Evolutionary conservation across 768 basidiomycete genomes (phyloP).

Genomic region (Trametes cubensis): DNA sequence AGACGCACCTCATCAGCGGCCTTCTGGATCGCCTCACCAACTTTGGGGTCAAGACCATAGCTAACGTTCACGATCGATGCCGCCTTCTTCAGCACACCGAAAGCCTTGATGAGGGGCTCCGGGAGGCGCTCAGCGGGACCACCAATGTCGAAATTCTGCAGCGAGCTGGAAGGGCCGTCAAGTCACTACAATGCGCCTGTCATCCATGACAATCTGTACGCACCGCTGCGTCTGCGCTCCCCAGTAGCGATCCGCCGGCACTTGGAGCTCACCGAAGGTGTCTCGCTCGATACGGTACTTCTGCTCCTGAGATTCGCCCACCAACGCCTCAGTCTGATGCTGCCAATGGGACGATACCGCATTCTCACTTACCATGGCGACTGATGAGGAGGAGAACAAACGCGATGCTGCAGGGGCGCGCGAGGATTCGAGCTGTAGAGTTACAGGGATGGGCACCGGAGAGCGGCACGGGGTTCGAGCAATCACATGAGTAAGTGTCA

Average conservation of each 20-base stretch:
- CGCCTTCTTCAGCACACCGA: conserved; percentile 96
- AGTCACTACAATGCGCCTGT: not conserved
- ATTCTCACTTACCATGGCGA: conserved; percentile 39
- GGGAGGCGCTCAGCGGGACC: conserved; percentile 93
- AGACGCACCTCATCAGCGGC: conserved; percentile 88
- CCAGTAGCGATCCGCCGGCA: conserved; percentile 90
- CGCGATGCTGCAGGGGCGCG: conserved; percentile 21
- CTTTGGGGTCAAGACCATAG: conserved; percentile 88
- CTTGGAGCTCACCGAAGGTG: conserved; percentile 94
- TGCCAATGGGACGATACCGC: not conserved
- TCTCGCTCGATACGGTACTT: conserved; percentile 81
- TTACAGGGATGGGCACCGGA: not conserved
- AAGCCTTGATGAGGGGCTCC: conserved; percentile 94
- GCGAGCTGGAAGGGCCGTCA: conserved; percentile 57
- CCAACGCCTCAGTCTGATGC: not conserved
- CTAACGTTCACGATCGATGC: conserved; percentile 86
- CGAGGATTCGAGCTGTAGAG: conserved; percentile 17
- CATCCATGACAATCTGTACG: conserved; percentile 15
- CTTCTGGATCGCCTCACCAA: conserved; percentile 85
- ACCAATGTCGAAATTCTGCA: conserved; percentile 99
- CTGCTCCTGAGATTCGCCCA: conserved; percentile 42
- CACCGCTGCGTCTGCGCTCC: conserved; percentile 97
- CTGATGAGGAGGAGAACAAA: conserved; percentile 37
- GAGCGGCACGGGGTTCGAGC: conserved; percentile 10
- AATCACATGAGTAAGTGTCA: conserved; percentile 37